Evolutionary conservation across 2,329 filamentous ascomycete genomes (phyloP).

Genomic region (Decorospora gaudefroyi): DNA sequence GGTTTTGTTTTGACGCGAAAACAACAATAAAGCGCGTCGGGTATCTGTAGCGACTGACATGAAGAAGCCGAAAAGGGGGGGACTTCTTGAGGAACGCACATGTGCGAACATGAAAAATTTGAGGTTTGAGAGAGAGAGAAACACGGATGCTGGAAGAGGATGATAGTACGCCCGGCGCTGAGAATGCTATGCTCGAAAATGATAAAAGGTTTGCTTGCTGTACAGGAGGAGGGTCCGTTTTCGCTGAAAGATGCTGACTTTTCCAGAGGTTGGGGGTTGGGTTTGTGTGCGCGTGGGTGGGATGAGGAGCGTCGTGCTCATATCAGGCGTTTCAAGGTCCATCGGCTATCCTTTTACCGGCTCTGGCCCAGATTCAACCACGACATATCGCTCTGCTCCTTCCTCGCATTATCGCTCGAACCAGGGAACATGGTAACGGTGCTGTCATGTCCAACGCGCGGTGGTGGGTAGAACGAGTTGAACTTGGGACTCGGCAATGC

Average conservation of each 20-base stretch:
- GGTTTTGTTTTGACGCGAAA: no score
- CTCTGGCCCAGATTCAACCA: slow-evolving; percentile 72
- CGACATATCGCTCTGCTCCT: slow-evolving; percentile 67
- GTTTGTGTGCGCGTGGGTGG: slow-evolving; percentile 13
- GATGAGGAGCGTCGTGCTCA: slow-evolving; percentile 13
- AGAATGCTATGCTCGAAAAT: slow-evolving; percentile 35
- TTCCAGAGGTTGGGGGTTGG: slow-evolving; percentile 19
- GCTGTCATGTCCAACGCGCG: slow-evolving; percentile 64
- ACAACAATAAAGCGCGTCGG: no score
- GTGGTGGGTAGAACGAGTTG: slow-evolving; percentile 51
- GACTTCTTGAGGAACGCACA: no score
- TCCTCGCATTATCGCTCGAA: slow-evolving; percentile 24
- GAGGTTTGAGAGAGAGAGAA: no score
- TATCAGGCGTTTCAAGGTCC: slow-evolving; percentile 11
- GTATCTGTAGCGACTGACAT: slow-evolving; percentile 46
- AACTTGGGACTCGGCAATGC: slow-evolving; percentile 55
- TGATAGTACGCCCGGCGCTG: slow-evolving; percentile 40
- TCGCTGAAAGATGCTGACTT: slow-evolving; percentile 31
- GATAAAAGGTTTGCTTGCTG: slow-evolving; percentile 24
- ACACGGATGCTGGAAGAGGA: slow-evolving; percentile 19
- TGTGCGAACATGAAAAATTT: no score
- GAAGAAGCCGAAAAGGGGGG: slow-evolving; percentile 23
- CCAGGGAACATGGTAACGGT: slow-evolving; percentile 44
- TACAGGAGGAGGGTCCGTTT: slow-evolving; percentile 22
- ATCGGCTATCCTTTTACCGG: no score